Base-by-base conservation (phyloP, 1,284 basidiomycete genomes). In the Ganoderma multipileum region DNA sequence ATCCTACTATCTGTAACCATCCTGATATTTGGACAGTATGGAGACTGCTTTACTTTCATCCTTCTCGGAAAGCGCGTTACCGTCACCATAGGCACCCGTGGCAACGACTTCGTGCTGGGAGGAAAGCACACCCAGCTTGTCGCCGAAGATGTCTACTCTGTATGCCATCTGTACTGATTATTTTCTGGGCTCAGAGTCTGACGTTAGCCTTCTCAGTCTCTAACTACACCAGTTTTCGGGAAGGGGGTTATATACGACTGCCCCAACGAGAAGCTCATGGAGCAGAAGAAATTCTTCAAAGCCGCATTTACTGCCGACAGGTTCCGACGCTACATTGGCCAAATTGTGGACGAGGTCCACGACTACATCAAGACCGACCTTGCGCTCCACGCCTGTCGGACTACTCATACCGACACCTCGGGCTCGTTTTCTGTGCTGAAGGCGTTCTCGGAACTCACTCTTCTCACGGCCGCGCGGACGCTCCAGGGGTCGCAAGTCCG, bases 221-320 rank as follows among this genome's bases (percentile, higher is more conserved):
- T 97, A 61, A 97, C 95, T 0, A 96, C 94, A 0, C 95, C 95
- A 3, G 90, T 97, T 23, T 99, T 99, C 76, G 98, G 98, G 64
- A 96, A 96, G 78, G 96, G 96, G 64, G 98, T 99, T 58, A 97
- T 99, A 4, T 99, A 99, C 81, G 97, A 99, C 78, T 92, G 96
- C 67, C 97, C 98, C 41, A 99, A 99, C 80, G 92, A 96, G 66
- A 86, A 95, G 63, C 91, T 99, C 79, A 99, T 99, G 97, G 96
- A 99, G 79, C 98, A 99, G 81, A 99, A 99, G 87, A 95, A 94
- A 80, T 98, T 99, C 74, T 91, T 97, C 81, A 98, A 97, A 83
- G 92, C 95, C 73, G 97, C 97, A 55, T 88, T 99, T 12, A 94
- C 95, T 11, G 90, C 89, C 28, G 97, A 99, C 38, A 97, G 97